Evolutionary conservation across 208 protist genomes (phyloP), one percentile per base, ranked within the genome.

Genomic region (Acanthamoeba culbertsoni): DNA sequence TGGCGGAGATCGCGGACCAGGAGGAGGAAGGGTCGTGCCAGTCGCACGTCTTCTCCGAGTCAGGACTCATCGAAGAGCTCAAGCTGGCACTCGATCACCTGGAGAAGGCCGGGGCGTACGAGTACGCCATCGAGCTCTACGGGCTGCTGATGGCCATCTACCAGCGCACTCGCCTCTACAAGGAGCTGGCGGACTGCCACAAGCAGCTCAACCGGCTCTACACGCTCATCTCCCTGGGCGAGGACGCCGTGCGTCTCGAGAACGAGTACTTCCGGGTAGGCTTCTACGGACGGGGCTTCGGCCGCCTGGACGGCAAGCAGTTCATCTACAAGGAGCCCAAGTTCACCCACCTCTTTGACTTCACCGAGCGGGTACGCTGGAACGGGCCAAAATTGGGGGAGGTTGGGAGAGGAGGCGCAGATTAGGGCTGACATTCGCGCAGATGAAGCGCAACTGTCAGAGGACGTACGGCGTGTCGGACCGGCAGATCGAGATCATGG

Each of bases 241-340:
- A 68, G 33, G 45, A 77, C 45, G 26, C 6, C 40, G n/a, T 31
- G 7, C 59, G 95, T 40, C 88, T 96, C 26, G 51, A 97, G n/a
- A 95, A 89, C 42, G 31, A 86, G 31, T 97, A 96, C 28, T 97
- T 95, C 84, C 45, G 95, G 31, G 95, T 97, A 40, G 94, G 73
- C 33, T 97, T 97, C 86, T 96, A 94, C 92, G 96, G 96, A 33
- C 51, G 75, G 2, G 23, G 0, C 1, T 95, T 97, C 6, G 95
- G 94, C 28, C 73, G 95, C 3, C 53, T 97, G 0, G 48, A 95
- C 62, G 90, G 93, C 1, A 92, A 79, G 12, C 94, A 97, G 31
- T 97, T 95, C 65, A 89, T 97, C 51, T 97, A 97, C 82, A 97
- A 97, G 55, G 95, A 96, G 42, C 95, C 95, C 16, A 96, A 96